These are phyloP conservation scores for Uncinocarpus reesii DNA, from an alignment of 2,329 filamentous ascomycete species.

Conservation along the genomic window DNA sequence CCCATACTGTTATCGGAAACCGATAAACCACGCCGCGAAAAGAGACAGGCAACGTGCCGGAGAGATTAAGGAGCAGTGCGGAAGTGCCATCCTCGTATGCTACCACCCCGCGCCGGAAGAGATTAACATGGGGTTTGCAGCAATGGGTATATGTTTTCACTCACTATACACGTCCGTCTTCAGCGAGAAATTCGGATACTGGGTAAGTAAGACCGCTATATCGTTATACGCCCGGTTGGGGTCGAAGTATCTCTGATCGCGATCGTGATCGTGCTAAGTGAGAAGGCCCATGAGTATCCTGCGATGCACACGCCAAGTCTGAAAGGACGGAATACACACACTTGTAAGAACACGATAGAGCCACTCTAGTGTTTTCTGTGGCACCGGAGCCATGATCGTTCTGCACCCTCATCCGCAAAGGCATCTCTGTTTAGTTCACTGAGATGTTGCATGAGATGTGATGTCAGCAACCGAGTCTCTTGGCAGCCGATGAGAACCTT, in stretches of 20 bases:
- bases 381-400: conserved; percentile 49
- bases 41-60: conserved; percentile 78
- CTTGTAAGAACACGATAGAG: conserved; percentile 81
- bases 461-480: no score
- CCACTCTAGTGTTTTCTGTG: conserved; percentile 88
- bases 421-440: background rate
- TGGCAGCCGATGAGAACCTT: no score
- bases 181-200: conserved; percentile 69
- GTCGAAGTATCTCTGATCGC: conserved; percentile 75
- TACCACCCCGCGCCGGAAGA: conserved; percentile 32
- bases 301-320: conserved; percentile 8
- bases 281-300: conserved; percentile 1
- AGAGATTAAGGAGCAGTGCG: conserved; percentile 73
- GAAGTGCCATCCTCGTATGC: conserved; percentile 82
- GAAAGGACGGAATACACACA: conserved; percentile 37
- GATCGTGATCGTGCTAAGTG: conserved; percentile 22
- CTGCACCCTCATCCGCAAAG: background rate
- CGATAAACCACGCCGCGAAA: conserved; percentile 84
- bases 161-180: conserved; percentile 92
- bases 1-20: conserved; percentile 86
- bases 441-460: background rate
- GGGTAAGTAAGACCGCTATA: conserved; percentile 68
- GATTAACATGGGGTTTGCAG: background rate
- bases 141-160: conserved; percentile 22
- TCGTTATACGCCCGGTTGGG: conserved; percentile 89